These are phyloP conservation scores for Exophiala bonariae DNA, from an alignment of 2,329 filamentous ascomycete genomes.

Conservation along the genomic window DNA sequence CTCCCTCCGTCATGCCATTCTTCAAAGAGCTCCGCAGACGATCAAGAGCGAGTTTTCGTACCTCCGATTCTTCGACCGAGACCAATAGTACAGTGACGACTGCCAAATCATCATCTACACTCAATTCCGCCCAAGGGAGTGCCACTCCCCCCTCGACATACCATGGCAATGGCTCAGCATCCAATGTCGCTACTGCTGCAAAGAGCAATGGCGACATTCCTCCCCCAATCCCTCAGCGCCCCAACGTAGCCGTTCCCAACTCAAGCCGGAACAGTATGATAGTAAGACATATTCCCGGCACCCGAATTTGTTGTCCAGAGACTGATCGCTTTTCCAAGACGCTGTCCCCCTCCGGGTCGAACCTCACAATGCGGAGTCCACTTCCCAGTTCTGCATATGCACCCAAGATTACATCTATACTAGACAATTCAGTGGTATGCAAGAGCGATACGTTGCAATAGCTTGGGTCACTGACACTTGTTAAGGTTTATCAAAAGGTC, in stretches of 20 bases:
- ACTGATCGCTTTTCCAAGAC: conserved; percentile 31
- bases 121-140: conserved; percentile 63
- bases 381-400: conserved; percentile 74
- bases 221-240: conserved; percentile 48
- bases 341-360: conserved; percentile 25
- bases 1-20: conserved; percentile 53
- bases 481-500: conserved; percentile 86
- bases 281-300: conserved; percentile 31
- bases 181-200: conserved; percentile 54
- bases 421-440: conserved; percentile 82
- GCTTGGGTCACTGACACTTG: conserved; percentile 3
- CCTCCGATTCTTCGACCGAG: conserved; percentile 63
- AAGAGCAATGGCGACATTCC: conserved; percentile 53
- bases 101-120: conserved; percentile 62
- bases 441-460: conserved; percentile 5
- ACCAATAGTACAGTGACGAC: conserved; percentile 61
- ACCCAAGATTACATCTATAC: conserved; percentile 74
- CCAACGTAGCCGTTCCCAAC: conserved; percentile 40
- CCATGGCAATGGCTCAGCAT: conserved; percentile 64
- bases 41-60: conserved; percentile 72
- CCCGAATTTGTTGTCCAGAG: conserved; percentile 6
- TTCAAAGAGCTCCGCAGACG: conserved; percentile 75
- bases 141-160: conserved; percentile 74
- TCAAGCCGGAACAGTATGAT: conserved; percentile 45
- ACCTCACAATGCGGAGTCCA: conserved; percentile 44